Evolutionary conservation across 441 rosid genomes (phyloP).

Genomic region (Bocquillonia castaneifolia): DNA sequence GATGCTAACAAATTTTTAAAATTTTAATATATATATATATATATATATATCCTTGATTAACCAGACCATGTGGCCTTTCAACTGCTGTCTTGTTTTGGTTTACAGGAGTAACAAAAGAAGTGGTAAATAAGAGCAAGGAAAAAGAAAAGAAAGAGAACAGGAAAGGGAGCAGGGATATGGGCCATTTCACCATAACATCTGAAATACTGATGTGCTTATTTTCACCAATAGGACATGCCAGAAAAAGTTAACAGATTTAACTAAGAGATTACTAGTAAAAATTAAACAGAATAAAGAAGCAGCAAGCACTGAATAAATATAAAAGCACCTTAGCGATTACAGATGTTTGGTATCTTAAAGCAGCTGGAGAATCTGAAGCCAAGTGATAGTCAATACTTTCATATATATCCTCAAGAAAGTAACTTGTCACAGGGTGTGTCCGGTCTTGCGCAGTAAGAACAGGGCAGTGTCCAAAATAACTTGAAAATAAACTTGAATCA

Average conservation of each 20-base stretch:
- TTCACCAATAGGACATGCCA: not conserved
- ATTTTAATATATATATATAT: too few species aligned
- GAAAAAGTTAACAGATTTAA: not conserved
- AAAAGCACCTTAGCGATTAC: slow-evolving; percentile 49
- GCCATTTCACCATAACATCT: not conserved
- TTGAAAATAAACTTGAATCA: slow-evolving; percentile 75
- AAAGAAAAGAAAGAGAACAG: not conserved
- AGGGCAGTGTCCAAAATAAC: slow-evolving; percentile 84
- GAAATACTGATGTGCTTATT: not conserved
- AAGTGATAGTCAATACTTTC: slow-evolving; percentile 62
- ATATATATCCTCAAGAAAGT: slow-evolving; percentile 84
- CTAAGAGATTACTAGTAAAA: not conserved
- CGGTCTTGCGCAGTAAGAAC: slow-evolving; percentile 85
- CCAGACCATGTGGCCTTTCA: not conserved
- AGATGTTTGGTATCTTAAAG: slow-evolving; percentile 52
- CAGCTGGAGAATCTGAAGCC: slow-evolving; percentile 85
- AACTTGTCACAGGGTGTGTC: slow-evolving; percentile 74
- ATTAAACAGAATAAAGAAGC: not conserved
- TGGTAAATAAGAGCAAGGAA: not conserved
- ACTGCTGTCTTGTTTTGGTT: not conserved
- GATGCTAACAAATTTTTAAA: too few species aligned
- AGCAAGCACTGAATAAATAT: not conserved
- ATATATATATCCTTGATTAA: not conserved
- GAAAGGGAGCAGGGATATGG: not conserved
- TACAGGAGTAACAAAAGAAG: not conserved